Base-by-base conservation (phyloP, 345 rosid species). In the Nephelium lappaceum region DNA sequence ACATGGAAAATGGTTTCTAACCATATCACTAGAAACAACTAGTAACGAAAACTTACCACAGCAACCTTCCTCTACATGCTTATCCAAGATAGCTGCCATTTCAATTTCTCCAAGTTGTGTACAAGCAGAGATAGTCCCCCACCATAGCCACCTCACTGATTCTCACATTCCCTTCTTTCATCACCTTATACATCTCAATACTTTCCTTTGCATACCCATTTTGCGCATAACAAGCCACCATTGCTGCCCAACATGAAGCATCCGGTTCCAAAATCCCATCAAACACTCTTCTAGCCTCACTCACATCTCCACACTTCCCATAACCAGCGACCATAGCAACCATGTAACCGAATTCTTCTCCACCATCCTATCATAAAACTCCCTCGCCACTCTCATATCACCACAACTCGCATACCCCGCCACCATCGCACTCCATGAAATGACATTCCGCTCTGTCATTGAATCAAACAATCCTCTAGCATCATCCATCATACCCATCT, bases 391-490 rank as follows among this genome's bases (percentile, higher is more conserved):
- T 67, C 79, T 79, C 85, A 86, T 86, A 36, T 85, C 77, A 23
- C 88, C 83, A 19, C 74, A 73, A 73, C 84, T 83, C 5, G 91
- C 90, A 80, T 88, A 88, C 62, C 91, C 93, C n/a, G 87, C 87
- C 19, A 90, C 86, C 80, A 90, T 83, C 14, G 89, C 85, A 53
- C 84, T 85, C 90, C 91, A 88, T n/a, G 86, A 83, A 74, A 90
- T 76, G 58, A 72, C 67, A 75, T 84, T 88, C 63, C 79, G 77
- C 51, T 75, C 78, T 23, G 36, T 72, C 84, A 81, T 77, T 38
- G 27, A 41, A 51, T 88, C 86, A 74, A 88, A 90, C 80, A 90
- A 73, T 74, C 69, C 58, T 53, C 63, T 66, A 0, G 90, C 91
- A 31, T 81, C 73, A 55, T 74, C 76, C 89, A 88, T 71, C 81